These are phyloP conservation scores for Abrus precatorius DNA, from an alignment of 306 rosid genomes.

Conservation along the genomic window DNA sequence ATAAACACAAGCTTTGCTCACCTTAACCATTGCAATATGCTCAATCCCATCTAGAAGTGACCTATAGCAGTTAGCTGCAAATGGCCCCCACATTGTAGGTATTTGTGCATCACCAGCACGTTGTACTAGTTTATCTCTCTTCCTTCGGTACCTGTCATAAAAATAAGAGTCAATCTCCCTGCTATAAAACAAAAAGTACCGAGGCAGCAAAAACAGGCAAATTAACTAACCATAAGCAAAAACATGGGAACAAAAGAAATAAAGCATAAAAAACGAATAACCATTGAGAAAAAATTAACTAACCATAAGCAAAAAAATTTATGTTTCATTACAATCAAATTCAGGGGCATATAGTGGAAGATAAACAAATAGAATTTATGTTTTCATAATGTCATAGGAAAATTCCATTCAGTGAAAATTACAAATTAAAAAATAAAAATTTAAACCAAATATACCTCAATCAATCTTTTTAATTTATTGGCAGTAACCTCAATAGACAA, in stretches of 20 bases:
- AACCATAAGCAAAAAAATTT: background rate
- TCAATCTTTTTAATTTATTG: constrained; percentile 16
- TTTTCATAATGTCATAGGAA: background rate
- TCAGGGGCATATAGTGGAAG: constrained; percentile 33
- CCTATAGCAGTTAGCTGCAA: constrained; percentile 76
- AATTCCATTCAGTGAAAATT: constrained; percentile 22
- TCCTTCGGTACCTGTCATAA: constrained; percentile 82
- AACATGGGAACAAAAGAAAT: constrained; percentile 32
- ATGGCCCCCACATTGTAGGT: constrained; percentile 98
- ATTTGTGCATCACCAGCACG: constrained; percentile 71
- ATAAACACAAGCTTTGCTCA: constrained; percentile 48
- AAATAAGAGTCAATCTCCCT: constrained; percentile 39
- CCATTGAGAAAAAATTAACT: background rate
- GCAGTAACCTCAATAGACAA: constrained; percentile 16
- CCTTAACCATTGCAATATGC: constrained; percentile 99
- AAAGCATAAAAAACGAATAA: background rate
- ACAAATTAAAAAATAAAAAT: background rate
- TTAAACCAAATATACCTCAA: constrained; percentile 8
- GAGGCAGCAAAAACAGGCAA: constrained; percentile 14
- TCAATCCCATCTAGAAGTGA: constrained; percentile 89
- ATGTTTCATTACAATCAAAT: background rate
- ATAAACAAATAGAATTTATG: constrained; percentile 1
- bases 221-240: too few relatives aligned
- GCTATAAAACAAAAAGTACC: constrained; percentile 35
- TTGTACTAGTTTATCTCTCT: constrained; percentile 85